phyloP scores from a whole-genome alignment of 2,329 filamentous ascomycete species.

The Aspergillus fumigatiaffinis region DNA sequence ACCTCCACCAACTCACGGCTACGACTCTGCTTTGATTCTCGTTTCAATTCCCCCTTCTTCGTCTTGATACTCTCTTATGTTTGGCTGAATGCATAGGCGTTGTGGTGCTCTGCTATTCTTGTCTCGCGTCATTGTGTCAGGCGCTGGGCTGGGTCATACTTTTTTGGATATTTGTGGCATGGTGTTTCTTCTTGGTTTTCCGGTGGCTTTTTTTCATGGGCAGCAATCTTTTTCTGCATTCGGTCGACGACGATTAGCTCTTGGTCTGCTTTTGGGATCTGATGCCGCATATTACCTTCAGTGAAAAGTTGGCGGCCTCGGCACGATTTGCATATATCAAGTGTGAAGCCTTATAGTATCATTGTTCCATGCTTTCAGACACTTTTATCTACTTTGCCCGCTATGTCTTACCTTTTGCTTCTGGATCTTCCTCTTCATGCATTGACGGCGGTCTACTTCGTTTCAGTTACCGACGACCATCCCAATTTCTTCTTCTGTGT shows the following conservation, averaged over 20 bases:
- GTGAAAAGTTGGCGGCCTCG: constrained; percentile 18
- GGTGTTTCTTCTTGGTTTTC: constrained; percentile 12
- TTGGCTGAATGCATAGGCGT: constrained; percentile 20
- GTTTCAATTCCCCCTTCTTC: constrained; percentile 10
- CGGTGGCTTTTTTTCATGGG: constrained; percentile 8
- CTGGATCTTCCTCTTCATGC: neutral
- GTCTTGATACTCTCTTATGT: constrained; percentile 11
- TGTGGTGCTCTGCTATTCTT: constrained; percentile 12
- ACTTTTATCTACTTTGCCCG: constrained; percentile 1
- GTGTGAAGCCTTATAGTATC: constrained; percentile 11
- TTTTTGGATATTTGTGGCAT: constrained; percentile 16
- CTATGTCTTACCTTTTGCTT: neutral
- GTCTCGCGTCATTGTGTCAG: constrained; percentile 14
- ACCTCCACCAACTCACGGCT: constrained; percentile 5
- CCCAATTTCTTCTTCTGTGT: neutral
- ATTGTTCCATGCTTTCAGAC: constrained; percentile 12
- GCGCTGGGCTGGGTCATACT: constrained; percentile 19
- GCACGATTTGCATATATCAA: constrained; percentile 19
- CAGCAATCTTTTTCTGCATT: constrained; percentile 13
- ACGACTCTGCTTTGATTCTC: constrained; percentile 14
- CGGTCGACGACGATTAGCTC: constrained; percentile 7
- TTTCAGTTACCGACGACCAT: neutral
- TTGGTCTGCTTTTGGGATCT: constrained; percentile 9
- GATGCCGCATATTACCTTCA: constrained; percentile 12
- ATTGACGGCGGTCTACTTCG: neutral